phyloP scores from a whole-genome alignment of 83 land plant genomes.

The Picea mariana region DNA sequence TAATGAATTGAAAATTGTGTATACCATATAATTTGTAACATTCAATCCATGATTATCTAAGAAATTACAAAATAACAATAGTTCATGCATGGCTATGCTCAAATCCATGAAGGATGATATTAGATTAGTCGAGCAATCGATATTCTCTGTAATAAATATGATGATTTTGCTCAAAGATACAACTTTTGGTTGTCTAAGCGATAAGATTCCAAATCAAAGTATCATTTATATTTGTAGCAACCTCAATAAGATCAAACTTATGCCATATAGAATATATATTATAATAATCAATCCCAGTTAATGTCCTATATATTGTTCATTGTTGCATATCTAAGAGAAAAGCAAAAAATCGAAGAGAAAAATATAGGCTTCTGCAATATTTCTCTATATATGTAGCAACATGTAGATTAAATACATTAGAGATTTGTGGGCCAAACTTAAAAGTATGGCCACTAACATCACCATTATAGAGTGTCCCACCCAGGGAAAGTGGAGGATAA shows the following conservation, averaged over 20 bases:
- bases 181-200: too few relatives aligned
- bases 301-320: not conserved
- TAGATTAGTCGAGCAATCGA: too few relatives aligned
- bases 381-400: slow-evolving; percentile 66
- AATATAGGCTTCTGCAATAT: slow-evolving; percentile 21
- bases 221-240: slow-evolving; percentile 43
- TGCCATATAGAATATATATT: slow-evolving; percentile 23
- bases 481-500: slow-evolving; percentile 68
- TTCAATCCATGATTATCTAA: too few relatives aligned
- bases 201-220: slow-evolving; percentile 7
- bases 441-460: slow-evolving; percentile 18
- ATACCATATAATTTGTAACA: too few relatives aligned
- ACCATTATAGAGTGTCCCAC: slow-evolving; percentile 77
- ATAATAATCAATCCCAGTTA: slow-evolving; percentile 48
- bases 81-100: too few relatives aligned
- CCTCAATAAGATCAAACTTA: slow-evolving; percentile 37
- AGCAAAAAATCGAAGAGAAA: too few relatives aligned
- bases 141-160: too few relatives aligned
- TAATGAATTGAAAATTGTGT: too few relatives aligned
- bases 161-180: too few relatives aligned
- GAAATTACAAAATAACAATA: too few relatives aligned
- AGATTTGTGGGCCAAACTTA: slow-evolving; percentile 70
- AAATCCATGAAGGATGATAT: too few relatives aligned
- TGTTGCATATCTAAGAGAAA: not conserved
- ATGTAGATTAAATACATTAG: slow-evolving; percentile 69